Percentiles rank a stretch among this genome's conserved stretches.
Evolutionary conservation across 345 rosid genomes (phyloP).

Genomic region (Noccaea caerulescens): DNA sequence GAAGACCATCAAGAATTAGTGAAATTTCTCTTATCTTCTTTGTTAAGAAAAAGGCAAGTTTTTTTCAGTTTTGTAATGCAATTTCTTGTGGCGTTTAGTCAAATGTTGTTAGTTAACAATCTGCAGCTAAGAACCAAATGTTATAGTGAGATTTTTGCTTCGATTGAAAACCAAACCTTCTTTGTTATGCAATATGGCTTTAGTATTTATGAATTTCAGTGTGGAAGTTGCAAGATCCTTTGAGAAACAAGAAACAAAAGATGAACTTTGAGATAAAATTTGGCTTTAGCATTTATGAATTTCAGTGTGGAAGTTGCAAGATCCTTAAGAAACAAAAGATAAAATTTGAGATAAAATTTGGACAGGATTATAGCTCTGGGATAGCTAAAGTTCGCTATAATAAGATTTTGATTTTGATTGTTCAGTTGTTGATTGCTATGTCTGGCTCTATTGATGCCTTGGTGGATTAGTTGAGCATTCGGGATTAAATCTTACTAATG

Average conservation of each 20-base stretch:
- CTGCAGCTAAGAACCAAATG: constrained; percentile 16
- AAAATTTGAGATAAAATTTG: neutral
- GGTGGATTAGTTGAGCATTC: too few species aligned
- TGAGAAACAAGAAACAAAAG: neutral
- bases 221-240: neutral
- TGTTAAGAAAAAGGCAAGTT: constrained; percentile 12
- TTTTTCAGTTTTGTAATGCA: neutral
- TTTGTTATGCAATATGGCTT: neutral
- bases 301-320: neutral
- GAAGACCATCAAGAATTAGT: constrained; percentile 12
- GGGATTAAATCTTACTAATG: too few species aligned
- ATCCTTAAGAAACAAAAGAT: neutral
- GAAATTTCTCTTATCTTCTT: neutral
- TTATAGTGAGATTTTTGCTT: constrained; percentile 36
- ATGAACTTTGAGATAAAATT: neutral
- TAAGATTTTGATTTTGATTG: too few species aligned
- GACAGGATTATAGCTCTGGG: too few species aligned
- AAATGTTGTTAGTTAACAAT: constrained; percentile 12
- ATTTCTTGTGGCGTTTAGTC: constrained; percentile 1
- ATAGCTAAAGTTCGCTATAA: too few species aligned
- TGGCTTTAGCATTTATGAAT: neutral
- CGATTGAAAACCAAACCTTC: neutral
- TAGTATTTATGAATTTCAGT: neutral
- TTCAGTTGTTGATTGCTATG: too few species aligned
- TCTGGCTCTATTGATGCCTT: too few species aligned